Conservation (phyloP, 352 stramenopile genomes). For the Phytophthora niederhauseri region DNA sequence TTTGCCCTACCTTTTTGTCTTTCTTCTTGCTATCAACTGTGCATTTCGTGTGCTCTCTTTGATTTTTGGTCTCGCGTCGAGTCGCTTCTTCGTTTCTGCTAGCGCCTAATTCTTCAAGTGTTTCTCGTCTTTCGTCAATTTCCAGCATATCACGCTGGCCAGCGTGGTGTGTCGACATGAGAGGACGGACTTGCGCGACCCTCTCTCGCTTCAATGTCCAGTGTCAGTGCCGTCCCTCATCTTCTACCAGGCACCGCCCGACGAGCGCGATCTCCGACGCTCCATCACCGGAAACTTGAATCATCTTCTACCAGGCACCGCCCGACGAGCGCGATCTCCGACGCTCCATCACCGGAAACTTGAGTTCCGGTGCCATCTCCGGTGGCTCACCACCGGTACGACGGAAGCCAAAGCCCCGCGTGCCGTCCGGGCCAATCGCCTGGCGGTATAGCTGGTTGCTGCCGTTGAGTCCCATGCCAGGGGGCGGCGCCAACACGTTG, state of each 20-base stretch:
- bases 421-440: constrained; percentile 78
- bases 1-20: constrained; percentile 2
- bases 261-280: constrained; percentile 80
- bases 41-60: constrained; percentile 36
- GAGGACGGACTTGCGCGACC: constrained; percentile 12
- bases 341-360: constrained; percentile 69
- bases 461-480: constrained; percentile 50
- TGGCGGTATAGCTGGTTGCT: constrained; percentile 76
- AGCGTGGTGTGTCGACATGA: constrained; percentile 32
- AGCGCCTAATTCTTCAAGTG: constrained; percentile 34
- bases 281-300: constrained; percentile 70
- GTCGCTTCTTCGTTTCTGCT: constrained; percentile 27
- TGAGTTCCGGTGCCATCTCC: constrained; percentile 64
- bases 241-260: constrained; percentile 50
- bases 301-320: constrained; percentile 53
- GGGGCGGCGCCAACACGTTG: constrained; percentile 35
- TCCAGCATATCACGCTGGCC: constrained; percentile 32
- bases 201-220: constrained; percentile 21
- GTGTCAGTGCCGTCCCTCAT: constrained; percentile 23
- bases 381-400: constrained; percentile 54
- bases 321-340: constrained; percentile 79
- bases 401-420: constrained; percentile 79
- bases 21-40: constrained; percentile 26
- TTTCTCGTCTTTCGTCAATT: constrained; percentile 36
- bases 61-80: constrained; percentile 22